Base-by-base conservation (phyloP, 2,329 filamentous ascomycete species). In the Colletotrichum falcatum region DNA sequence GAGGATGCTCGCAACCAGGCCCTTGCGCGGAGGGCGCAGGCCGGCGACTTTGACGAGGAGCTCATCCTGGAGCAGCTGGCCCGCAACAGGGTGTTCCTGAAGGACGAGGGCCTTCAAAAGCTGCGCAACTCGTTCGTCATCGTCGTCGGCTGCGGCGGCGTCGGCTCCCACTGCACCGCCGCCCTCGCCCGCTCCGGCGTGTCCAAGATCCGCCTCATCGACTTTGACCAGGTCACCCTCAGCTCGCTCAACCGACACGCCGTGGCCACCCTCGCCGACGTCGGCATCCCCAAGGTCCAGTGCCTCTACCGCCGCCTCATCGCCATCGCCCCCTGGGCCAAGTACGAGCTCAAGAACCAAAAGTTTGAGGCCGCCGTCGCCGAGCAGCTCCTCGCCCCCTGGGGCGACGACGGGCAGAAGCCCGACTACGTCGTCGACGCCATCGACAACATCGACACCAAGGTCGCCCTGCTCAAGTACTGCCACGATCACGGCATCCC, bases 401-500 rank as follows among this genome's bases (percentile, higher is more conserved):
- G 94, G 90, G 81, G 84, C 35, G 83, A 83, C 51, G 84, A 81
- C 6, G 89, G 85, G 20, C 88, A 87, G 77, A 86, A 86, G 75
- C 94, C 95, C 1, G 92, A 95, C 76, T 99, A 91, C 77, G 90
- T 99, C n/a, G 89, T 99, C 44, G 96, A 99, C 81, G 97, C 95
- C 28, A 99, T 99, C 74, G 96, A 99, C 81, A 98, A 99, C 78
- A 98, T 99, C 73, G 94, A 97, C 61, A 97, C 94, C 64, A 99
- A 99, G 83, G 95, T 99, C 3, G 92, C 91, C 23, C 84, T 99
- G 65, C 85, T 99, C 49, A 91, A 94, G 76, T 97, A 97, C 82
- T 99, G 96, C 82, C 87, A 95, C 78, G 88, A 90, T 71, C 88
- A 94, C 77, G 85, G 87, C 1, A 84, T 98, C 33, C 91, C 90